Conservation (phyloP, 768 basidiomycete species). For the Mycena latifolia region DNA sequence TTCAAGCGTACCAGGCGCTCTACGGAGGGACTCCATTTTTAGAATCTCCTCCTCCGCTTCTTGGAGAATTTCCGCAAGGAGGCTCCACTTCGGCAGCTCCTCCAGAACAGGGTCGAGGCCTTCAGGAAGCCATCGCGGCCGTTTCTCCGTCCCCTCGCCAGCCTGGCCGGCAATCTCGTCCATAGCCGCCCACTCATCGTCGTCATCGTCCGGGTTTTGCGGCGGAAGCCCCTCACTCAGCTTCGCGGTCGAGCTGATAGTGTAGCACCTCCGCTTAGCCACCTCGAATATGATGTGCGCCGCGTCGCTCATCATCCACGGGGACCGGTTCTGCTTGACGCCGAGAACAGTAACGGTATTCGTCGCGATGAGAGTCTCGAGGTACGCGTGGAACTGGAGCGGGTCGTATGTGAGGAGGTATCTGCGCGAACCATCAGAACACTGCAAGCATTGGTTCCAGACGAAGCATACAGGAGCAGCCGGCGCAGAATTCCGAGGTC, state of each 20-base stretch:
- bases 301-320: conserved; percentile 94
- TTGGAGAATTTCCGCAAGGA: conserved; percentile 85
- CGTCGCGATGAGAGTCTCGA: conserved; percentile 86
- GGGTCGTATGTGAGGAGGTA: conserved; percentile 93
- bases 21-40: conserved; percentile 61
- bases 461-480: conserved; percentile 74
- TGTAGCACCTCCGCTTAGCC: conserved; percentile 87
- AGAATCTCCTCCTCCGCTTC: conserved; percentile 90
- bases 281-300: conserved; percentile 88
- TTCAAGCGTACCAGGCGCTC: conserved; percentile 30
- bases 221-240: conserved; percentile 38
- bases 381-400: conserved; percentile 90
- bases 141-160: conserved; percentile 40
- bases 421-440: conserved; percentile 48
- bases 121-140: conserved; percentile 76
- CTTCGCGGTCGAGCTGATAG: conserved; percentile 50
- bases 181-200: conserved; percentile 82
- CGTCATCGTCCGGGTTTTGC: conserved; percentile 65
- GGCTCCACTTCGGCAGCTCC: conserved; percentile 94
- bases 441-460: not conserved
- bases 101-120: conserved; percentile 90
- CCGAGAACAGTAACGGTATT: conserved; percentile 61
- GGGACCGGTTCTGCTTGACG: conserved; percentile 76
- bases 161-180: conserved; percentile 69
- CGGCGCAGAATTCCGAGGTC: conserved; percentile 90